Conservation (phyloP, 2,329 filamentous ascomycete species). For the Uncinocarpus reesii region DNA sequence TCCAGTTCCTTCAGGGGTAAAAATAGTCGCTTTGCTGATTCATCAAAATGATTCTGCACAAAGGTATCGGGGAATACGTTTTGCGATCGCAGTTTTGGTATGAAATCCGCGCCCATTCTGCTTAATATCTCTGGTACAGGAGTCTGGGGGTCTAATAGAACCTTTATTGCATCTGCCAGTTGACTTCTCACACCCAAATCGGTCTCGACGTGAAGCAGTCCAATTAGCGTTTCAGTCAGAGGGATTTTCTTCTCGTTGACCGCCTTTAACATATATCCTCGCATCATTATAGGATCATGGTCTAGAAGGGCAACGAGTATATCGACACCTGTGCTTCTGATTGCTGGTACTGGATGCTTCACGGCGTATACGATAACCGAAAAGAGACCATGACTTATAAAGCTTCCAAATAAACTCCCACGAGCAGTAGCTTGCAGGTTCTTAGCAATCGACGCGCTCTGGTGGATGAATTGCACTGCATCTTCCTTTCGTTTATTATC, state of each 20-base stretch:
- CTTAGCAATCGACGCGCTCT: slow-evolving; percentile 89
- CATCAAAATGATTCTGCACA: slow-evolving; percentile 79
- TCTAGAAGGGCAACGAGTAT: slow-evolving; percentile 91
- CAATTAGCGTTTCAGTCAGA: slow-evolving; percentile 84
- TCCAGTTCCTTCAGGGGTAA: slow-evolving; percentile 75
- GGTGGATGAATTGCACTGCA: slow-evolving; percentile 90
- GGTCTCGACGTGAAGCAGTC: slow-evolving; percentile 78
- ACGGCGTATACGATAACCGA: slow-evolving; percentile 86
- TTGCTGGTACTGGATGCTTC: slow-evolving; percentile 68
- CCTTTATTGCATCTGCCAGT: slow-evolving; percentile 88
- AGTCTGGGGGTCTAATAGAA: slow-evolving; percentile 67
- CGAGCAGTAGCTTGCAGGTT: slow-evolving; percentile 77
- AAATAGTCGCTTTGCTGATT: slow-evolving; percentile 75
- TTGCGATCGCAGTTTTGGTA: slow-evolving; percentile 51
- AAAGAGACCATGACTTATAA: slow-evolving; percentile 76
- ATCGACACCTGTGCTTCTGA: slow-evolving; percentile 86
- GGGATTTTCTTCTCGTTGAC: slow-evolving; percentile 77
- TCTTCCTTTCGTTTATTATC: slow-evolving; percentile 74
- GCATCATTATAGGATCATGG: slow-evolving; percentile 89
- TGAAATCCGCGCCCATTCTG: slow-evolving; percentile 57
- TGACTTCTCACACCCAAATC: slow-evolving; percentile 93
- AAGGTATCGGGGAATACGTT: slow-evolving; percentile 76
- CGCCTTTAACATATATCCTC: slow-evolving; percentile 83
- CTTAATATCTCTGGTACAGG: slow-evolving; percentile 49
- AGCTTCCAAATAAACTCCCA: slow-evolving; percentile 76